Base-by-base conservation (phyloP, 306 rosid species). In the Quercus rubra region DNA sequence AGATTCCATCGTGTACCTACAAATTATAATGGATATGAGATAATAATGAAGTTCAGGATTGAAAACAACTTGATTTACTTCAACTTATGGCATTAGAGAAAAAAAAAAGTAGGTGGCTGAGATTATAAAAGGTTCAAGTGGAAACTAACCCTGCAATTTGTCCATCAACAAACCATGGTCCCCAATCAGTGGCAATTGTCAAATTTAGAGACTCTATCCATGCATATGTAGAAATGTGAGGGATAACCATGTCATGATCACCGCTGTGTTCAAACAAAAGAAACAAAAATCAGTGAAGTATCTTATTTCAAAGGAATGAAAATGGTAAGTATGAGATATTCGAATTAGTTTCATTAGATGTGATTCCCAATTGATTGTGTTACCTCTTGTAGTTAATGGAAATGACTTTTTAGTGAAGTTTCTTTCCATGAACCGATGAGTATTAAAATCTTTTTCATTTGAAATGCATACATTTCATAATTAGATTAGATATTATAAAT, bases 201-300 rank as follows among this genome's bases (percentile, higher is more conserved):
- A 84, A 74, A 70, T 82, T 84, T 59, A 88, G 78, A 58, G 85
- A 77, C 69, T 64, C 71, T 31, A 88, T 86, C 92, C 92, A 86
- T 18, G 68, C 77, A 2, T 43, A 51, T 0, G 92, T 86, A 2
- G 80, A 82, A 73, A 86, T 31, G 59, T 88, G 74, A 1, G 90
- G 86, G 28, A 84, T 5, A 1, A 3, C 0, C 74, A 79, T 46
- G 77, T 88, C 89, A 55, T 81, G 88, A 67, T 88, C 89, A 20
- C 91, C 91, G 27, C 86, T 86, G 70, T 66, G 55, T 10, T 1
- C 3, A 21, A 2, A 15, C 19, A 12, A 67, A 17, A 18, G 5
- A 10, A 23, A 18, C 5, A 10, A 23, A 59, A 21, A 12, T 25
- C 12, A 21, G 12, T 23, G 21, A 58, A 58, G 23, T 21, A 2